A percentile compares a stretch with the other conserved stretches of the same genome.
These are phyloP conservation scores for Diaporthe destruens DNA, from an alignment of 2,329 filamentous ascomycete species.

Conservation along the genomic window DNA sequence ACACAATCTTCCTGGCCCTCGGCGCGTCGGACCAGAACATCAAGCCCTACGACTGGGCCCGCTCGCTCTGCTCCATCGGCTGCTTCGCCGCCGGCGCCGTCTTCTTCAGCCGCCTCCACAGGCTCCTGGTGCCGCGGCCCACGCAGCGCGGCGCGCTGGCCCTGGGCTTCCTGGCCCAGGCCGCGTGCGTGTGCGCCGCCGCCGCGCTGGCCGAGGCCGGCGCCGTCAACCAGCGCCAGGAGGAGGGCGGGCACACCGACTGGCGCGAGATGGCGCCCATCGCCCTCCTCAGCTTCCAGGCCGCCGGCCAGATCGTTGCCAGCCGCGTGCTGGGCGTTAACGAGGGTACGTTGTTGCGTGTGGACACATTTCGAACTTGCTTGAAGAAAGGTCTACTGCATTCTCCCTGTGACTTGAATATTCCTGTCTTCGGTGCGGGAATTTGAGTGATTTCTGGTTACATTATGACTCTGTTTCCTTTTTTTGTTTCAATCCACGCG, in stretches of 20 bases:
- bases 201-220: constrained; percentile 39
- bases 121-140: constrained; percentile 8
- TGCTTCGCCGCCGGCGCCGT: constrained; percentile 57
- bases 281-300: constrained; percentile 64
- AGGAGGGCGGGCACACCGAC: constrained; percentile 18
- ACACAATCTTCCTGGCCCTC: constrained; percentile 58
- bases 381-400: neutral
- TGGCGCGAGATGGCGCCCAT: constrained; percentile 48
- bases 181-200: constrained; percentile 30
- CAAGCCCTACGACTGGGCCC: constrained; percentile 56
- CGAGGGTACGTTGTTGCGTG: constrained; percentile 49
- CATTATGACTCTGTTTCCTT: neutral
- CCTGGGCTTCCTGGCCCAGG: constrained; percentile 38
- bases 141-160: constrained; percentile 37
- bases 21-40: constrained; percentile 55
- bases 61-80: constrained; percentile 57
- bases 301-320: constrained; percentile 65
- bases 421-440: neutral
- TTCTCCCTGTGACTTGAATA: neutral
- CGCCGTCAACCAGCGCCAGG: constrained; percentile 16
- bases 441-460: too few species aligned
- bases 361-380: neutral
- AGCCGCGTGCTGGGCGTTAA: constrained; percentile 63
- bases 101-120: constrained; percentile 54
- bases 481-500: neutral